These are phyloP conservation scores for Cnidoscolus chayamansa DNA, from an alignment of 441 rosid genomes.

Conservation along the genomic window DNA sequence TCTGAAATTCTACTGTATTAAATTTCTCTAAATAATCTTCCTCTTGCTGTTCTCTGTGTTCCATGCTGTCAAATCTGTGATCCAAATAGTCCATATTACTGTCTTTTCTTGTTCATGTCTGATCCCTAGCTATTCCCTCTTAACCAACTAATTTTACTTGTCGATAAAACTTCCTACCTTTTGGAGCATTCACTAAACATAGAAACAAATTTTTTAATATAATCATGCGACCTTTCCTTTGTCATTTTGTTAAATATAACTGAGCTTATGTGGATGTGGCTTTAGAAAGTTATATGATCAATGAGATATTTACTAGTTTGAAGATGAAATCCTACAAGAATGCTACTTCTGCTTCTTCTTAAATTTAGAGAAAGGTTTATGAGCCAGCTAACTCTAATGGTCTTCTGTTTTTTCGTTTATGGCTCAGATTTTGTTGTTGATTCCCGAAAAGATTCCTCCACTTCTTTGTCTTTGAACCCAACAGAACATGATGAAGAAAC, in stretches of 20 bases:
- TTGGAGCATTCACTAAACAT: too few relatives aligned
- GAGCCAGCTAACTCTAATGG: neutral
- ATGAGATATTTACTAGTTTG: neutral
- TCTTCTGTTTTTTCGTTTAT: neutral
- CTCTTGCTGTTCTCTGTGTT: too few relatives aligned
- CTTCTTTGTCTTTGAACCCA: slow-evolving; percentile 20
- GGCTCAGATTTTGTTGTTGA: slow-evolving; percentile 26
- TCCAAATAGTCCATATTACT: too few relatives aligned
- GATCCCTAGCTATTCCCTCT: too few relatives aligned
- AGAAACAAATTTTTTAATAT: too few relatives aligned
- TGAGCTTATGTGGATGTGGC: neutral
- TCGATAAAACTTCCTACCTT: too few relatives aligned
- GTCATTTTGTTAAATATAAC: neutral
- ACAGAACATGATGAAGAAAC: slow-evolving; percentile 28
- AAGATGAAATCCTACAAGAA: neutral
- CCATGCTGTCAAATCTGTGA: too few relatives aligned
- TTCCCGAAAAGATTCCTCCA: slow-evolving; percentile 24
- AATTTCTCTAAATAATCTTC: too few relatives aligned
- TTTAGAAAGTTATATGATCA: neutral
- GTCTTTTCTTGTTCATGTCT: too few relatives aligned
- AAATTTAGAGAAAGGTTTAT: neutral
- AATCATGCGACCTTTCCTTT: neutral
- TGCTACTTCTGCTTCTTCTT: neutral
- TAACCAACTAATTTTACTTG: too few relatives aligned
- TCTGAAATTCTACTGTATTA: too few relatives aligned